phyloP scores from a whole-genome alignment of 202 grass and related monocot species.

The Carex arenaria region DNA sequence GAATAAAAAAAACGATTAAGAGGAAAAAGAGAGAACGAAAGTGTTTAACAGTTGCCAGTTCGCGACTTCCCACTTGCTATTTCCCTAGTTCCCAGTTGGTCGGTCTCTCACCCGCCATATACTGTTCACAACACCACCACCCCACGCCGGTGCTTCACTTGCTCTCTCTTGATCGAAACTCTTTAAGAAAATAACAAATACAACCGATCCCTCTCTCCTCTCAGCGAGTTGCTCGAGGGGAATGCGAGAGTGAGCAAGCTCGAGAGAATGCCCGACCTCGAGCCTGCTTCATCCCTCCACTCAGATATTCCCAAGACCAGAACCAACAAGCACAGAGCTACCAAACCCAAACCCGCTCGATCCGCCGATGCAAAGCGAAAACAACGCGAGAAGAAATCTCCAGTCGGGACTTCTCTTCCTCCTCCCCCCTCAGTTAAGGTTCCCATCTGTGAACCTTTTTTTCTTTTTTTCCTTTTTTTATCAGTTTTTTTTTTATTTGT shows the following conservation, averaged over 20 bases:
- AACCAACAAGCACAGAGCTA: not conserved
- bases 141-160: not conserved
- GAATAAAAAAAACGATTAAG: not conserved
- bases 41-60: too few relatives aligned
- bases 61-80: not conserved
- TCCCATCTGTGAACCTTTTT: not conserved
- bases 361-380: not conserved
- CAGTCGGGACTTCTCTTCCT: not conserved
- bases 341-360: not conserved
- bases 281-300: slow-evolving; percentile 48
- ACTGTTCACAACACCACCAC: not conserved
- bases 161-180: not conserved
- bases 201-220: not conserved
- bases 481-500: not conserved
- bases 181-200: not conserved
- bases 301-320: not conserved
- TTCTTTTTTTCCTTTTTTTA: not conserved
- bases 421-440: not conserved
- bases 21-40: too few relatives aligned
- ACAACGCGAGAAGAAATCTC: slow-evolving; percentile 9
- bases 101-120: not conserved
- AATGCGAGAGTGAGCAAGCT: slow-evolving; percentile 35
- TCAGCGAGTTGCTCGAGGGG: slow-evolving; percentile 32
- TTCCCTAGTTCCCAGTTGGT: not conserved
- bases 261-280: slow-evolving; percentile 47